phyloP scores from a whole-genome alignment of 352 stramenopile genomes.

The Pythium folliculosum region DNA sequence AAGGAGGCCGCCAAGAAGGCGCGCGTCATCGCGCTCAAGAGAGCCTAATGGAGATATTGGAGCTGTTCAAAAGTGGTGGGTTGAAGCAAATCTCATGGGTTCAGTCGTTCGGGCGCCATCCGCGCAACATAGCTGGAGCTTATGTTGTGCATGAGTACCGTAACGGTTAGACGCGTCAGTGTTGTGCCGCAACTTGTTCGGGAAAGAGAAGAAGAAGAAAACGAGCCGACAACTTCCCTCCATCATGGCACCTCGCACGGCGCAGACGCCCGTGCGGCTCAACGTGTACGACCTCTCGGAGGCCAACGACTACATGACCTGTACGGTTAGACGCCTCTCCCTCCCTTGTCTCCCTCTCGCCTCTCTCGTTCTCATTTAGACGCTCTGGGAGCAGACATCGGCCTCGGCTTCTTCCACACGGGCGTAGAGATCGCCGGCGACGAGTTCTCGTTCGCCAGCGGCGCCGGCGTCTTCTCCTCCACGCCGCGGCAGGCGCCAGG shows the following conservation, averaged over 20 bases:
- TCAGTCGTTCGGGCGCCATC: conserved; percentile 14
- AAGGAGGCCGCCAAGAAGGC: conserved; percentile 69
- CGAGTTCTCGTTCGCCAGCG: conserved; percentile 93
- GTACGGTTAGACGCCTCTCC: conserved; percentile 37
- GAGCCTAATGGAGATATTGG: not conserved
- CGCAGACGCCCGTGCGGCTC: conserved; percentile 76
- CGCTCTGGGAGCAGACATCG: conserved; percentile 30
- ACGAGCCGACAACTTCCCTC: not conserved
- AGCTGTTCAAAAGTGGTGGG: not conserved
- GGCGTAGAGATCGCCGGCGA: conserved; percentile 91
- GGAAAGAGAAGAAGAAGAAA: conserved; percentile 1
- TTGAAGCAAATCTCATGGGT: conserved; percentile 14
- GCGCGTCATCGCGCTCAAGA: conserved; percentile 20
- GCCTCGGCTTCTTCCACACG: conserved; percentile 92
- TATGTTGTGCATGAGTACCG: conserved; percentile 1
- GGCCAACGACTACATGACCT: conserved; percentile 86
- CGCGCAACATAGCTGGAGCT: conserved; percentile 12
- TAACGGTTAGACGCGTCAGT: not conserved
- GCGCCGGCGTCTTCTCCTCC: conserved; percentile 88
- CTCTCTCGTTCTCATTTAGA: not conserved
- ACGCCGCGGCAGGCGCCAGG: conserved; percentile 62
- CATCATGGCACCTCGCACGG: conserved; percentile 43
- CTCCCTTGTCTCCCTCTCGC: not conserved
- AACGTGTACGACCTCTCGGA: conserved; percentile 94
- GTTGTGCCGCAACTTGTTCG: not conserved